A percentile compares a stretch with the other conserved stretches of the same genome.
Evolutionary conservation across 1,284 basidiomycete species (phyloP).

Genomic region (Salmacisia buchloeana): DNA sequence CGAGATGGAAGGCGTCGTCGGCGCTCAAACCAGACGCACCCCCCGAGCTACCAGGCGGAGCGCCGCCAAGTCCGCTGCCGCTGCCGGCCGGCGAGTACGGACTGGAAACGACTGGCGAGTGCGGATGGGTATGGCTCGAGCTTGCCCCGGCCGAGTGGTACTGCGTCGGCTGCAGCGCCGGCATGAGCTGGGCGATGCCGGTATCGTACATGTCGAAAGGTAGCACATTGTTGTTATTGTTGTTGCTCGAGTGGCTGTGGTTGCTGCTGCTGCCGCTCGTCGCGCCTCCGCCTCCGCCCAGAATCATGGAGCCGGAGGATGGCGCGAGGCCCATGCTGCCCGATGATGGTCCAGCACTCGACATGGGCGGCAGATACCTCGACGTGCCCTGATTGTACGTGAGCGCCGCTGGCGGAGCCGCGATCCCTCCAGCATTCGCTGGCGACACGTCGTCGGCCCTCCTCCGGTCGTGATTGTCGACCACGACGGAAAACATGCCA

Average conservation of each 20-base stretch:
- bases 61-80: no score
- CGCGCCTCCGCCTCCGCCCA: no score
- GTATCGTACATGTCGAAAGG: slow-evolving; percentile 38
- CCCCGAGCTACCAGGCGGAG: no score
- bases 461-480: slow-evolving; percentile 15
- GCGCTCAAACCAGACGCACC: neutral
- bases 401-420: slow-evolving; percentile 23
- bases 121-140: no score
- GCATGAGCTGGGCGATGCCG: slow-evolving; percentile 31
- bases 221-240: slow-evolving; percentile 16
- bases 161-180: slow-evolving; percentile 12
- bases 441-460: slow-evolving; percentile 1
- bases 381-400: slow-evolving; percentile 11
- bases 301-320: neutral
- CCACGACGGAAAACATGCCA: slow-evolving; percentile 13
- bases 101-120: neutral
- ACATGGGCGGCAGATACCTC: neutral
- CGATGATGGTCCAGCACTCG: neutral
- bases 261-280: no score
- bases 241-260: neutral
- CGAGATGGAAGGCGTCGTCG: slow-evolving; percentile 6
- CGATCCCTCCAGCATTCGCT: slow-evolving; percentile 12
- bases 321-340: neutral
- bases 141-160: slow-evolving; percentile 9
- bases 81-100: slow-evolving; percentile 1